A percentile compares a stretch with the other conserved stretches of the same genome.
Evolutionary conservation across 306 rosid genomes (phyloP).

Genomic region (Sesbania bispinosa): DNA sequence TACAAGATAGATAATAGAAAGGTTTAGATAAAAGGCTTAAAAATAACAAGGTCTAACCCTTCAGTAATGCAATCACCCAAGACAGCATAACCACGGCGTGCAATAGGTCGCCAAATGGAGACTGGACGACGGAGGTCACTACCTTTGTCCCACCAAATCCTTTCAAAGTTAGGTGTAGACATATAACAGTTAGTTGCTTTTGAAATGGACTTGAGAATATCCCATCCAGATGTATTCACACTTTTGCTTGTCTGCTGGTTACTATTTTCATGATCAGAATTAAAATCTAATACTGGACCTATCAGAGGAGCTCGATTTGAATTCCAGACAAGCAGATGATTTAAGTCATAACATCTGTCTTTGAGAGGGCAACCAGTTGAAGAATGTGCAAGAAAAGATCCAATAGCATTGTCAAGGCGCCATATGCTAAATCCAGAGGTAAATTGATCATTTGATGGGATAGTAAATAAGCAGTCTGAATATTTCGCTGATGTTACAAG

Average conservation of each 20-base stretch:
- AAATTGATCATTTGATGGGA: slow-evolving; percentile 49
- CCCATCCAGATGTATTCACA: slow-evolving; percentile 80
- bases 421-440: slow-evolving; percentile 81
- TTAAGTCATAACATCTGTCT: slow-evolving; percentile 57
- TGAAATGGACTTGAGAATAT: slow-evolving; percentile 69
- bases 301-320: slow-evolving; percentile 47
- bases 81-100: slow-evolving; percentile 70
- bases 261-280: slow-evolving; percentile 38
- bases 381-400: slow-evolving; percentile 80
- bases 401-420: slow-evolving; percentile 87
- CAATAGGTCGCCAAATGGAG: slow-evolving; percentile 92
- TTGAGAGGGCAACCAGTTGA: slow-evolving; percentile 51
- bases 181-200: slow-evolving; percentile 62
- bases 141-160: slow-evolving; percentile 99
- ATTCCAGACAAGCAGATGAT: slow-evolving; percentile 85
- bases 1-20: neutral
- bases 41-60: slow-evolving; percentile 63
- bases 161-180: slow-evolving; percentile 92
- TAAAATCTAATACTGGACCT: slow-evolving; percentile 44
- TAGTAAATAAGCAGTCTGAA: slow-evolving; percentile 64
- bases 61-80: slow-evolving; percentile 94
- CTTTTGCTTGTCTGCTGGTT: slow-evolving; percentile 50
- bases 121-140: slow-evolving; percentile 72
- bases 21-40: neutral
- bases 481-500: slow-evolving; percentile 69